Base-by-base conservation (phyloP, 768 basidiomycete genomes). In the Asterophora parasitica region DNA sequence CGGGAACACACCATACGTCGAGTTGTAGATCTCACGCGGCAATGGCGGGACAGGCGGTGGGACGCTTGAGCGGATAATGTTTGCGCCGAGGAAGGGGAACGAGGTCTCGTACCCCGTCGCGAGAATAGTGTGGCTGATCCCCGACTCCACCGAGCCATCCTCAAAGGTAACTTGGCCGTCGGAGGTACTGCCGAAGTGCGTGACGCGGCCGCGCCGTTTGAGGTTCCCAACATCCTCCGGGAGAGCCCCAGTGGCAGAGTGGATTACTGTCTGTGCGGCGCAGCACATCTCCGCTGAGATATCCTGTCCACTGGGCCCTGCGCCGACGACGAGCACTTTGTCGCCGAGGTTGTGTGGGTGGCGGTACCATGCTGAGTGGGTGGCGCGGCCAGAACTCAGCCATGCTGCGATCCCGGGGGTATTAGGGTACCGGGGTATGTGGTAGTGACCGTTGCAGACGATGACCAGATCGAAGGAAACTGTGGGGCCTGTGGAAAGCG, bases 371-470 rank as follows among this genome's bases (percentile, higher is more conserved):
- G 78, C 76, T 0, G 89, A 78, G 62, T 92, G 89, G 2, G 64
- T 70, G 0, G 82, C 84, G 46, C 67, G 76, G 17, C 74, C 68
- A 4, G 64, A 54, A 1, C 61, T 61, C 1, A 82, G 56, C 88
- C 89, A 91, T 9, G 64, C 50, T 10, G 66, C 61, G 4, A 91
- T 57, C 0, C 89, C 88, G 3, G 81, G 77, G 7, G 73, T 72
- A 35, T 65, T 49, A 2, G 88, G 88, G 48, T 79, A 76, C 15
- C 78, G 75, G 1, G 90, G 90, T 7, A 75, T 55, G 34, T 71
- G 72, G 60, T 86, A 82, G 59, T 89, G 88, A 0, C 90, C 90
- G 49, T 87, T 91, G 35, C 84, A 84, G 23, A 89, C 73, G 23
- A 92, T 62, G 31, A 92, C 60, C n/a, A 78, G 68, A 55, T 92